A percentile compares a stretch with the other conserved stretches of the same genome.
These are phyloP conservation scores for Fusarium siculi DNA, from an alignment of 2,329 filamentous ascomycete genomes.

Conservation along the genomic window DNA sequence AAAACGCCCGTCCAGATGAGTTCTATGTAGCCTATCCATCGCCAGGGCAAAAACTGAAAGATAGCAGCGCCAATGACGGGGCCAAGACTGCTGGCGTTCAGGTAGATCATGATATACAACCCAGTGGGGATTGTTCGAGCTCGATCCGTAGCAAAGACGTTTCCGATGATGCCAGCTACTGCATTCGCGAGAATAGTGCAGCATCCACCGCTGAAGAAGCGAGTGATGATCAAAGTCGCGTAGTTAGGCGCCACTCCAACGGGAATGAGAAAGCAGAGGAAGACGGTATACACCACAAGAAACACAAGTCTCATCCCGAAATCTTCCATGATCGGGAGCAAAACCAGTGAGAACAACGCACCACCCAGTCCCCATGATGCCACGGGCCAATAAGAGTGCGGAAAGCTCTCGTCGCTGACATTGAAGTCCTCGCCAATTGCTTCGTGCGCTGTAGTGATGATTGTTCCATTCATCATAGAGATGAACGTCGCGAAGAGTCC, in stretches of 20 bases:
- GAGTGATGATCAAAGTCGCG: constrained; percentile 16
- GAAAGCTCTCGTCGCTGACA: constrained; percentile 14
- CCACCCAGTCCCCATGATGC: constrained; percentile 22
- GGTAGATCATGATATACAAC: constrained; percentile 26
- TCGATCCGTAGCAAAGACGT: constrained; percentile 17
- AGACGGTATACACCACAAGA: constrained; percentile 7
- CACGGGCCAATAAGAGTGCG: constrained; percentile 31
- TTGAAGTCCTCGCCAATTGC: constrained; percentile 15
- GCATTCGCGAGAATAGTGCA: constrained; percentile 14
- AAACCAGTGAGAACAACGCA: constrained; percentile 9
- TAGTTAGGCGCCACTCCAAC: constrained; percentile 20
- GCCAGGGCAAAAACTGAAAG: constrained; percentile 14
- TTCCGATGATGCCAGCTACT: constrained; percentile 5
- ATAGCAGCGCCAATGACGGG: constrained; percentile 25
- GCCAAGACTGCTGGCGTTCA: constrained; percentile 19
- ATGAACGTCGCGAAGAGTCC: constrained; percentile 26
- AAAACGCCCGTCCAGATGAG: constrained; percentile 28
- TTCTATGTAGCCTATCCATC: constrained; percentile 30
- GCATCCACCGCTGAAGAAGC: constrained; percentile 25
- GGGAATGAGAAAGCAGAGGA: constrained; percentile 14
- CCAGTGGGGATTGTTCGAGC: constrained; percentile 14
- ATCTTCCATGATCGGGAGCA: constrained; percentile 28
- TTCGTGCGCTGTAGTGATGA: constrained; percentile 25
- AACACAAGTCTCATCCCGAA: constrained; percentile 28
- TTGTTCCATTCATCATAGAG: constrained; percentile 30